Evolutionary conservation across 176 grass and related monocot species (phyloP).

Genomic region (Oryza rufipogon): DNA sequence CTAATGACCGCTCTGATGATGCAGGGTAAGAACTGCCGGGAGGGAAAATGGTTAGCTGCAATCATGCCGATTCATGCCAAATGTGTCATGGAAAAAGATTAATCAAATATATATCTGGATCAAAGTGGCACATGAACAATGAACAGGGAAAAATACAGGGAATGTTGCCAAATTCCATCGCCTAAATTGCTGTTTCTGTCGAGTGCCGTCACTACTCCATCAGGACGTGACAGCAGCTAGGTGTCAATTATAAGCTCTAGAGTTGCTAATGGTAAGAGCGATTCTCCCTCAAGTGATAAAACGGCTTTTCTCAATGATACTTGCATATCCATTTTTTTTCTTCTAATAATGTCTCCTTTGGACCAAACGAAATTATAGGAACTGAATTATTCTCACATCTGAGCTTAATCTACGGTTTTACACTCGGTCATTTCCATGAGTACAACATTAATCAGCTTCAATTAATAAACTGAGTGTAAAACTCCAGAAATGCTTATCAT

Average conservation of each 20-base stretch:
- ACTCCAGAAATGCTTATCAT: background rate
- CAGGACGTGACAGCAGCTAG: background rate
- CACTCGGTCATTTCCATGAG: background rate
- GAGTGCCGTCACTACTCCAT: background rate
- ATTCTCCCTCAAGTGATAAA: background rate
- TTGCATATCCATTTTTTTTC: too few species aligned
- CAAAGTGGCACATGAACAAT: too few species aligned
- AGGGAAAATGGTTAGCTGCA: background rate
- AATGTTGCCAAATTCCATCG: background rate
- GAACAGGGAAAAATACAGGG: background rate
- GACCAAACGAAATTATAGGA: too few species aligned
- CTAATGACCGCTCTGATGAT: slow-evolving; percentile 37
- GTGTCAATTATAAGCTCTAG: background rate
- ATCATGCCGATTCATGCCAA: slow-evolving; percentile 26
- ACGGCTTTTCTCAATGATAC: too few species aligned
- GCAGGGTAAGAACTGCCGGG: slow-evolving; percentile 12
- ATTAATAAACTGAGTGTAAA: background rate
- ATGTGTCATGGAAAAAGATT: slow-evolving; percentile 16
- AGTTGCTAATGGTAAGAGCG: background rate
- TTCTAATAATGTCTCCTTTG: background rate
- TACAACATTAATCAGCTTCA: background rate
- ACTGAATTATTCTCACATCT: background rate
- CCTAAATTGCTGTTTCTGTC: background rate
- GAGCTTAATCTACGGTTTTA: too few species aligned
- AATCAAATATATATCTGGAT: background rate